A percentile compares a stretch with the other conserved stretches of the same genome.
Conservation (phyloP, 108 stramenopile genomes). For the Conticribra guillardii region DNA sequence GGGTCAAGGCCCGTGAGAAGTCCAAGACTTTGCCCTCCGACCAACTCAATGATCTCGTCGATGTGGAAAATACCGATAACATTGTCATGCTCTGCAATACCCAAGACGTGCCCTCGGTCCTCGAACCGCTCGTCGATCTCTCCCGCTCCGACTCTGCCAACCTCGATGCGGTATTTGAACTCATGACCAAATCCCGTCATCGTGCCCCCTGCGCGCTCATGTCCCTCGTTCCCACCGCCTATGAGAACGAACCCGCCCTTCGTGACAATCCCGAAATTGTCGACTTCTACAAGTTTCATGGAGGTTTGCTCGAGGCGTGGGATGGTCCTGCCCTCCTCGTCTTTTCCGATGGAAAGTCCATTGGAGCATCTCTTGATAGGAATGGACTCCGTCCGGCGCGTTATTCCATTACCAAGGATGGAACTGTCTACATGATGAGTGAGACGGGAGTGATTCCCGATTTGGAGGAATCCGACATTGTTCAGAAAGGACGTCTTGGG, state of each 20-base stretch:
- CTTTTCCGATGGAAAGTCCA: conserved; percentile 93
- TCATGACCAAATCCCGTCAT: conserved; percentile 91
- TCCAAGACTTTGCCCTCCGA: conserved; percentile 60
- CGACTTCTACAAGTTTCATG: conserved; percentile 98
- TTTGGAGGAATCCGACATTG: conserved; percentile 81
- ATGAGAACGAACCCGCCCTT: conserved; percentile 88
- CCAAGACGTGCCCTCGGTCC: conserved; percentile 78
- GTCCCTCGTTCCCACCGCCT: conserved; percentile 91
- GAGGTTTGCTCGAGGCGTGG: conserved; percentile 96
- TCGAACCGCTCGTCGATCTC: conserved; percentile 88
- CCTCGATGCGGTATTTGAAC: conserved; percentile 94
- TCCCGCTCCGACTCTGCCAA: conserved; percentile 93
- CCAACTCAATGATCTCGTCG: conserved; percentile 70
- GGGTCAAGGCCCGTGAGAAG: conserved; percentile 94
- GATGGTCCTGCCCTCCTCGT: conserved; percentile 97
- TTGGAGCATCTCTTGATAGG: conserved; percentile 91
- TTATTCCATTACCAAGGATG: conserved; percentile 91
- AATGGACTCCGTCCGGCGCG: conserved; percentile 95
- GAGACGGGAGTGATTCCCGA: conserved; percentile 94
- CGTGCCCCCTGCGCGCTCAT: conserved; percentile 91
- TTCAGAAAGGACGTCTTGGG: conserved; percentile 94
- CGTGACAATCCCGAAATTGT: conserved; percentile 86
- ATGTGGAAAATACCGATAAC: conserved; percentile 77
- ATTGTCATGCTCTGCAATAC: conserved; percentile 87
- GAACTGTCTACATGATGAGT: conserved; percentile 95